Evolutionary conservation across 2,329 filamentous ascomycete species (phyloP).

Genomic region (Fragosphaeria purpurea): DNA sequence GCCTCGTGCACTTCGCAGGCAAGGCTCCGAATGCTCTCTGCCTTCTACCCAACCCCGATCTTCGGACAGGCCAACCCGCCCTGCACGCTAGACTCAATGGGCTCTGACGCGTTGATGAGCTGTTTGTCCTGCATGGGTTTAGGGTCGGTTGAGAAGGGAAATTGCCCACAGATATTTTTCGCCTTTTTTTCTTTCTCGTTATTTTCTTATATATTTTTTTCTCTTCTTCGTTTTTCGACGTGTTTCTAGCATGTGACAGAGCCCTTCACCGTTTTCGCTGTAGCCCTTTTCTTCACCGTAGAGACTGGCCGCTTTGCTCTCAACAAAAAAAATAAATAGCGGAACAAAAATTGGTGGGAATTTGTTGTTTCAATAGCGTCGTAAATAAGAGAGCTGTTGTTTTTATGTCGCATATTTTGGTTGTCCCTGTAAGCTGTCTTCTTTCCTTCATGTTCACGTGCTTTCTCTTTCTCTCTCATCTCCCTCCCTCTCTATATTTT

Average conservation of each 20-base stretch:
- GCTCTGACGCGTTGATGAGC: neutral
- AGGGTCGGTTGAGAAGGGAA: conserved; percentile 8
- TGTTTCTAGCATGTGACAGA: conserved; percentile 11
- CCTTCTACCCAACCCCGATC: too few species aligned
- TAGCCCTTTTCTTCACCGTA: too few species aligned
- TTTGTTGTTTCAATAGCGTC: neutral
- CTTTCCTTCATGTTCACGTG: neutral
- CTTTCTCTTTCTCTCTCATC: neutral
- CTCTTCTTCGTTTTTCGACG: neutral
- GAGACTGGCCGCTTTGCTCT: neutral
- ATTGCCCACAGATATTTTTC: conserved; percentile 2
- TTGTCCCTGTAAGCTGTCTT: too few species aligned
- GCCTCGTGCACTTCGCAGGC: neutral
- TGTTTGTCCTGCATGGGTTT: conserved; percentile 6
- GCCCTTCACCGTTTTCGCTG: conserved; percentile 1
- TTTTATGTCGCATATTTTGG: too few species aligned
- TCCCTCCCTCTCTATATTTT: too few species aligned
- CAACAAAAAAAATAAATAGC: conserved; percentile 8
- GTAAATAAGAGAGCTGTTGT: too few species aligned
- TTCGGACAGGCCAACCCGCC: too few species aligned
- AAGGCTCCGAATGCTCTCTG: conserved; percentile 1
- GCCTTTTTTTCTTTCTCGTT: neutral
- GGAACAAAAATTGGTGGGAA: neutral
- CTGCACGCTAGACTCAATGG: neutral
- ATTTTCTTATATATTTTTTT: conserved; percentile 3